These are phyloP conservation scores for Echinochloa phyllopogon DNA, from an alignment of 176 grass and related monocot genomes.

Conservation along the genomic window DNA sequence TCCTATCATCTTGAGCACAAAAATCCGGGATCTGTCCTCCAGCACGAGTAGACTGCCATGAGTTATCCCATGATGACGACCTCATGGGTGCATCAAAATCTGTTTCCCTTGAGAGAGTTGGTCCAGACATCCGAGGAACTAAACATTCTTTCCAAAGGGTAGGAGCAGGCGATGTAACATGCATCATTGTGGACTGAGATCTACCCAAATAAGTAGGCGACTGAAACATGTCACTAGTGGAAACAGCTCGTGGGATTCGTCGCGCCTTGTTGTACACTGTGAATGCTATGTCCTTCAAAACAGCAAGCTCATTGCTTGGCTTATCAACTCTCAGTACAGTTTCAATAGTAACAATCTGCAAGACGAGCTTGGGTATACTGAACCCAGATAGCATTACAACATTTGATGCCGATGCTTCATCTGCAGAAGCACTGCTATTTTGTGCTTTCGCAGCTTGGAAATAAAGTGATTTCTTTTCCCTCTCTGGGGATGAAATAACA, in stretches of 20 bases:
- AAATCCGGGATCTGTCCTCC: slow-evolving; percentile 65
- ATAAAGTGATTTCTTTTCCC: slow-evolving; percentile 77
- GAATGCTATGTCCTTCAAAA: slow-evolving; percentile 98
- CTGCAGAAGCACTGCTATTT: slow-evolving; percentile 59
- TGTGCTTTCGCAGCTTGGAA: slow-evolving; percentile 72
- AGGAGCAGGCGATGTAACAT: slow-evolving; percentile 70
- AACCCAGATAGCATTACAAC: slow-evolving; percentile 96
- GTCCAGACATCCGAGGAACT: slow-evolving; percentile 77
- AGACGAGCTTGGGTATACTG: slow-evolving; percentile 86
- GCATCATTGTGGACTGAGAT: slow-evolving; percentile 85
- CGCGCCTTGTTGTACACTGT: slow-evolving; percentile 95
- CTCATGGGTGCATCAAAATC: slow-evolving; percentile 89
- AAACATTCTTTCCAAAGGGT: slow-evolving; percentile 93
- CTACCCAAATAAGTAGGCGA: slow-evolving; percentile 68
- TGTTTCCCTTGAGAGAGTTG: slow-evolving; percentile 75
- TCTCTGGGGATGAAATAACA: slow-evolving; percentile 66
- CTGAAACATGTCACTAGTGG: slow-evolving; percentile 76
- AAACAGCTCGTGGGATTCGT: slow-evolving; percentile 64
- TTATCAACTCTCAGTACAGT: slow-evolving; percentile 77
- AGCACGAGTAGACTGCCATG: slow-evolving; percentile 74
- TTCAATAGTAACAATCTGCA: slow-evolving; percentile 93
- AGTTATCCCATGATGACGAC: slow-evolving; percentile 81
- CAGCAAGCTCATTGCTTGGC: slow-evolving; percentile 78
- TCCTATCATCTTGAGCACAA: slow-evolving; percentile 80
- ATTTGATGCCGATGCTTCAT: slow-evolving; percentile 84